These are phyloP conservation scores for Jacaranda copaia DNA, from an alignment of 257 asterid genomes.

Conservation along the genomic window DNA sequence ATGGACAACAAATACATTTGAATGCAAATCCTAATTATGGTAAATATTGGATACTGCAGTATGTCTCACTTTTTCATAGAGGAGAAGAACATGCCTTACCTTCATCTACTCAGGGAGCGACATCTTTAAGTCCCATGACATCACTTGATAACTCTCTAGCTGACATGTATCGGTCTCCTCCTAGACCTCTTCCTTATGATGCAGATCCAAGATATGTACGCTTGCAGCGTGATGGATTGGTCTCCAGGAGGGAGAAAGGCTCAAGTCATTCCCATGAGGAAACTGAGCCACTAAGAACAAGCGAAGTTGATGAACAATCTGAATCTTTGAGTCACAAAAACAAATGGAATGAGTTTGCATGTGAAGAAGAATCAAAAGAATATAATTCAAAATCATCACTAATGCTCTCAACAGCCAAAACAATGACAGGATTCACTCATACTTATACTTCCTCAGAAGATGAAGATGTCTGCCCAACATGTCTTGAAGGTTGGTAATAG, in stretches of 20 bases:
- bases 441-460: constrained; percentile 77
- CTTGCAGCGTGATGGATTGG: constrained; percentile 74
- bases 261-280: constrained; percentile 82
- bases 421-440: constrained; percentile 64
- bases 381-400: constrained; percentile 57
- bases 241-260: constrained; percentile 83
- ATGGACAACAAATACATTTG: constrained; percentile 8
- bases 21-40: constrained; percentile 25
- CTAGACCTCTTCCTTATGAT: constrained; percentile 94
- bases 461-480: constrained; percentile 97
- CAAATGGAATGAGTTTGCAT: constrained; percentile 65
- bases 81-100: constrained; percentile 64
- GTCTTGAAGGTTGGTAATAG: constrained; percentile 80
- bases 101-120: constrained; percentile 60
- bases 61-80: constrained; percentile 74
- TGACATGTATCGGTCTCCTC: constrained; percentile 87
- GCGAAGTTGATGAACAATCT: constrained; percentile 66
- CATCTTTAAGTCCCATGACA: constrained; percentile 61
- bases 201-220: constrained; percentile 76
- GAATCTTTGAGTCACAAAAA: constrained; percentile 58
- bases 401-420: constrained; percentile 58
- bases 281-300: constrained; percentile 75
- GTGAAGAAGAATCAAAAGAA: constrained; percentile 67
- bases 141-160: constrained; percentile 79
- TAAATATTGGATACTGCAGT: constrained; percentile 57